phyloP scores from a whole-genome alignment of 164 flowering plant species.

The Hamamelis virginiana region DNA sequence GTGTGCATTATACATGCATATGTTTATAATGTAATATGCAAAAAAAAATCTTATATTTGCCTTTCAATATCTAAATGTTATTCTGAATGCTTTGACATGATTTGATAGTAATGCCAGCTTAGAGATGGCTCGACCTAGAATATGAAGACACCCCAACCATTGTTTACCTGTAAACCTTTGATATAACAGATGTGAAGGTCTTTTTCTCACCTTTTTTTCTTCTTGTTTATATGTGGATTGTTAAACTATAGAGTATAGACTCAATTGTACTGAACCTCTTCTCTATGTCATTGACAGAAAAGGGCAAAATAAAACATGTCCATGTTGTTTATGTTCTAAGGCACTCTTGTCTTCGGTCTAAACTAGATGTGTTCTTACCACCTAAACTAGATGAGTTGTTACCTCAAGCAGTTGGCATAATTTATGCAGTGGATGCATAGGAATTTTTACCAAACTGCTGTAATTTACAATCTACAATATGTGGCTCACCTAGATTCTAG shows the following conservation, averaged over 20 bases:
- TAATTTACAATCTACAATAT: constrained; percentile 24
- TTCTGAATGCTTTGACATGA: neutral
- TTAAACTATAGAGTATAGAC: neutral
- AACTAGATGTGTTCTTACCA: too few relatives aligned
- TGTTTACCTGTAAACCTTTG: neutral
- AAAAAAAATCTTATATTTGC: neutral
- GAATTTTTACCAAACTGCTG: constrained; percentile 88
- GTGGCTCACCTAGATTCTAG: too few relatives aligned
- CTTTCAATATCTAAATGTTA: neutral
- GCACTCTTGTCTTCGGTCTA: constrained; percentile 89
- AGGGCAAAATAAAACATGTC: constrained; percentile 52
- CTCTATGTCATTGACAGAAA: constrained; percentile 24
- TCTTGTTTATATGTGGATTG: neutral
- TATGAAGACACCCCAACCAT: neutral
- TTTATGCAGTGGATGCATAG: constrained; percentile 89
- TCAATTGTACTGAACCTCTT: neutral
- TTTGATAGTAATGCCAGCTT: constrained; percentile 51
- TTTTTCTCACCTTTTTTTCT: neutral
- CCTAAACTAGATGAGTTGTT: constrained; percentile 85
- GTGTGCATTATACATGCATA: too few relatives aligned
- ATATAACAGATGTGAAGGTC: neutral
- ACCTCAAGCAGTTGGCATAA: constrained; percentile 79
- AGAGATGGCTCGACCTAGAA: constrained; percentile 65
- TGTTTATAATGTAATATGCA: too few relatives aligned
- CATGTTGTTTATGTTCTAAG: constrained; percentile 93